Evolutionary conservation across 2,329 filamentous ascomycete species (phyloP), one percentile per base, ranked within the genome.

Genomic region (Fusarium continuum): DNA sequence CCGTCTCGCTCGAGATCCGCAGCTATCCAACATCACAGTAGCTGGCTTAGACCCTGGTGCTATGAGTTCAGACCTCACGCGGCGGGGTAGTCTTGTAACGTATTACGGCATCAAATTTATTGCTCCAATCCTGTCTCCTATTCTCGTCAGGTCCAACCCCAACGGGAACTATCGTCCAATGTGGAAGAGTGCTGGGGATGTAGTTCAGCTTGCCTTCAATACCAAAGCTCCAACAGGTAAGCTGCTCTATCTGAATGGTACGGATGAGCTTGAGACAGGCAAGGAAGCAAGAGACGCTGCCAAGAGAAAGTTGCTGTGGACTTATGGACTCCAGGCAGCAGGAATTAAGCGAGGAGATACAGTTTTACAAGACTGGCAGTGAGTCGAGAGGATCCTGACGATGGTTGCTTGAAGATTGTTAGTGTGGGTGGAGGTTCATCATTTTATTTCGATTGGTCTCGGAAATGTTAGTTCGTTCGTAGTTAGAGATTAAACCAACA

Each of bases 1-100:
- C 10, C 75, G 77, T n/a, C 59, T 79, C 2, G 68, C 66, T 31
- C 52, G 41, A n/a, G 76, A 79, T 45, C 73, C 74, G 26, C 48
- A 52, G 6, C 66, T 79, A 7, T 72, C 64, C 32, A 71, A 73
- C 13, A 71, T 80, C 47, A 71, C 70, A 17, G 67, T 79, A 32
- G 54, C 78, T 3, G 75, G 75, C 6, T 55, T 78, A 11, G 77
- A 80, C 39, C 77, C 78, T 0, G 78, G 77, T 38, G 70, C 64
- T 10, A 79, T 80, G 73, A 43, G 51, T 31, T 75, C 73, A 8
- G 73, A 70, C 16, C 60, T 79, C 3, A 48, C 40, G n/a, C 71
- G 72, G 14, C 68, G 70, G 23, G 70, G 64, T 14, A 52, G 66
- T 31, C 72, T 71, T 39, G 9, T 71, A 14, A 51, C 73, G 31